phyloP scores from a whole-genome alignment of 441 rosid genomes.

The Jatropha podagrica region DNA sequence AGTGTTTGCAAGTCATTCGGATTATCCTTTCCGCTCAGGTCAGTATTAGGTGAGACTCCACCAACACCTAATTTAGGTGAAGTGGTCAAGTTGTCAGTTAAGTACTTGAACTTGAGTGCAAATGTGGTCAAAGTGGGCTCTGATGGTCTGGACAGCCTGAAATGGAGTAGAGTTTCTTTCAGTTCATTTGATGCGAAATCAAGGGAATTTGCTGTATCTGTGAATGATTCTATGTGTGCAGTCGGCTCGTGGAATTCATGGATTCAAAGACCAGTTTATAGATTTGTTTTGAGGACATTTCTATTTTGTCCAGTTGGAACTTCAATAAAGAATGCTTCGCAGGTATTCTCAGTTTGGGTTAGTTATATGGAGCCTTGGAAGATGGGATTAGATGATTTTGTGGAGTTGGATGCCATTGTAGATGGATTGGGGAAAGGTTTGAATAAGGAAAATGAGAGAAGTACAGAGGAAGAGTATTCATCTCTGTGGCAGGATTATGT shows the following conservation, averaged over 20 bases:
- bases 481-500: conserved; percentile 70
- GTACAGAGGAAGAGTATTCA: conserved; percentile 48
- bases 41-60: conserved; percentile 62
- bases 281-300: conserved; percentile 75
- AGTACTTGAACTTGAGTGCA: conserved; percentile 71
- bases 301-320: conserved; percentile 70
- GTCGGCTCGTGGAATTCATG: conserved; percentile 62
- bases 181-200: conserved; percentile 43
- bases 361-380: conserved; percentile 83
- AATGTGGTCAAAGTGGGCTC: conserved; percentile 32
- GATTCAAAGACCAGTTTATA: conserved; percentile 76
- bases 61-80: conserved; percentile 74
- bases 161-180: conserved; percentile 47
- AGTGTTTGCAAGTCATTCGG: conserved; percentile 63
- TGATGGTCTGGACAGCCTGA: conserved; percentile 42
- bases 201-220: conserved; percentile 31
- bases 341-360: conserved; percentile 79
- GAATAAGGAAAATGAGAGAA: conserved; percentile 27
- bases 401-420: conserved; percentile 48
- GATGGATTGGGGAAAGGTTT: conserved; percentile 41
- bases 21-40: conserved; percentile 46
- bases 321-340: conserved; percentile 73
- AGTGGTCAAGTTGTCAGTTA: conserved; percentile 76
- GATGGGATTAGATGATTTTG: conserved; percentile 54
- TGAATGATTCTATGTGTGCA: conserved; percentile 27